Base-by-base conservation (phyloP, 805 yeast species). In the Candida boleticola region DNA sequence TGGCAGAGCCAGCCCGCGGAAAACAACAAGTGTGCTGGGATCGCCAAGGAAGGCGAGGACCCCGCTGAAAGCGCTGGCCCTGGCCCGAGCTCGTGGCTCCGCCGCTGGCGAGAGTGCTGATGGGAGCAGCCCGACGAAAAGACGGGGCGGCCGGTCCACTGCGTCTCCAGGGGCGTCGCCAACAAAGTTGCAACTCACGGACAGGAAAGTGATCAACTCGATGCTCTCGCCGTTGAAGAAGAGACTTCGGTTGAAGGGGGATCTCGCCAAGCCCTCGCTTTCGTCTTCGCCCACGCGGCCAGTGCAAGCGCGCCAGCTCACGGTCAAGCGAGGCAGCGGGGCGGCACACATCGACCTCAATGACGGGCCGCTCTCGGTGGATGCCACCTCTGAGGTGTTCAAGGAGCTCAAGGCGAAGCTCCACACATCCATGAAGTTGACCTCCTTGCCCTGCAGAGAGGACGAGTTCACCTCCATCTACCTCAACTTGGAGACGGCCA, bases 381-480 rank as follows among this genome's bases (percentile, higher is more conserved):
- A 58, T 41, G 46, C 57, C 13, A 52, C 51, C 22, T 58, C 64
- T 6, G 42, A 52, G 38, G 59, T 69, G 3, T 69, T 70, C 48
- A 63, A 60, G 33, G 67, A 70, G 34, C 51, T 69, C 26, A 66
- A 64, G 43, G 70, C 68, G 3, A 58, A 70, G 55, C 53, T 77
- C 49, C 66, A 74, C 58, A 53, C 79, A 33, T 62, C 78, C 40
- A 57, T 73, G 42, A 71, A 68, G 51, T 58, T 74, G 37, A 69
- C 65, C 41, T 60, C 81, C 1, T 66, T 92, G 29, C 97, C 97
- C 0, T 89, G 97, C 43, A 74, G 99, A 41, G 97, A 89, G 48
- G 76, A 77, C 17, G 95, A 93, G 58, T 89, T 84, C 56, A 77
- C 82, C 7, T 76, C 81, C 42, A 67, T 93, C 3, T 87, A 82